Percentiles rank a stretch among this genome's conserved stretches.
Evolutionary conservation across 1,284 basidiomycete genomes (phyloP).

Genomic region (Dichomitus squalens): DNA sequence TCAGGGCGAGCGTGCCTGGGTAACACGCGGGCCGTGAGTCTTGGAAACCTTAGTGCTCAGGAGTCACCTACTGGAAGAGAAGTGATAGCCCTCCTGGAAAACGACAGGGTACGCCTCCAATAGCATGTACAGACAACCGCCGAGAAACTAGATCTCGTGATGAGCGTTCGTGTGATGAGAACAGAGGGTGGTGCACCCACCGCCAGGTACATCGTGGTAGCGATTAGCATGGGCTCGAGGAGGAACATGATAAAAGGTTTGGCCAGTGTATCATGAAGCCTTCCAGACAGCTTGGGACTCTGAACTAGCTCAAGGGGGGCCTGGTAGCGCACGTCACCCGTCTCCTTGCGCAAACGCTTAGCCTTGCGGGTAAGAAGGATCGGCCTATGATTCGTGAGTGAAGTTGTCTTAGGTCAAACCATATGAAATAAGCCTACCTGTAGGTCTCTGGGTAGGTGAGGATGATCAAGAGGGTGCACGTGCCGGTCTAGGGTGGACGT

Average conservation of each 20-base stretch:
- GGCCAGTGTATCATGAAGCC: slow-evolving; percentile 34
- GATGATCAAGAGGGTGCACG: slow-evolving; percentile 51
- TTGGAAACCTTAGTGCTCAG: slow-evolving; percentile 1
- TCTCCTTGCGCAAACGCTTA: slow-evolving; percentile 36
- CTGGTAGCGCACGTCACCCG: slow-evolving; percentile 56
- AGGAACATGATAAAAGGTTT: slow-evolving; percentile 43
- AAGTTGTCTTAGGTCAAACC: neutral
- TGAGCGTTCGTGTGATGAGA: neutral
- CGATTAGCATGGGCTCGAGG: slow-evolving; percentile 46
- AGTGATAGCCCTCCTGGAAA: slow-evolving; percentile 52
- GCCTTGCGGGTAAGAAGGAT: slow-evolving; percentile 45
- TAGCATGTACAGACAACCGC: slow-evolving; percentile 62
- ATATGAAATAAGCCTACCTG: slow-evolving; percentile 34
- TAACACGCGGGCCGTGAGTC: slow-evolving; percentile 25
- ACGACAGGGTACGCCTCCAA: slow-evolving; percentile 65
- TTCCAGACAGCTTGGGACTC: slow-evolving; percentile 31
- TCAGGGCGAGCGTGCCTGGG: slow-evolving; percentile 48
- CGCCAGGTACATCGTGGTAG: slow-evolving; percentile 57
- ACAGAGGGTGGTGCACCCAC: slow-evolving; percentile 37
- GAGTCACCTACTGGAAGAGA: slow-evolving; percentile 35
- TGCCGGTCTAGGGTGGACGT: slow-evolving; percentile 28
- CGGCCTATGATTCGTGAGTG: slow-evolving; percentile 32
- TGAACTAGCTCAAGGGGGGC: slow-evolving; percentile 35
- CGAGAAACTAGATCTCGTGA: slow-evolving; percentile 50
- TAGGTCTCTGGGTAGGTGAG: slow-evolving; percentile 79